Conservation (phyloP, 169 alveolate genomes). For the Plasmodium berghei region DNA sequence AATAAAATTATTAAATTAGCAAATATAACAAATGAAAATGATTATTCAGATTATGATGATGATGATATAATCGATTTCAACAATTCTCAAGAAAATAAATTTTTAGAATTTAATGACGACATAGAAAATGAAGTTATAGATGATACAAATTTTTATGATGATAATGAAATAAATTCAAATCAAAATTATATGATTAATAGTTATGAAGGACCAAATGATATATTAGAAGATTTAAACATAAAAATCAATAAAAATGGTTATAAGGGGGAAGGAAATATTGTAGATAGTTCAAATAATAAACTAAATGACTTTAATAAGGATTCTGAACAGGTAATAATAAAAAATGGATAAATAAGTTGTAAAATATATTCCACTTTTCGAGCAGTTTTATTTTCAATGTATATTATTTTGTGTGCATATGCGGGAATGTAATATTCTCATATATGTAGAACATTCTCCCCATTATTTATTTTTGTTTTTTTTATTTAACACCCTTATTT, state of each 20-base stretch:
- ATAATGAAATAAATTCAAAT: slow-evolving; percentile 27
- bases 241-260: slow-evolving; percentile 58
- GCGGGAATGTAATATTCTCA: not conserved
- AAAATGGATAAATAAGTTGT: not conserved
- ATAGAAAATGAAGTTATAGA: slow-evolving; percentile 14
- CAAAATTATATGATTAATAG: slow-evolving; percentile 1
- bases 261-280: not conserved
- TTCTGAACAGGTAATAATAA: slow-evolving; percentile 62
- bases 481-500: not conserved
- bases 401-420: slow-evolving; percentile 5
- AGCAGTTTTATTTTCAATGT: slow-evolving; percentile 23
- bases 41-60: slow-evolving; percentile 32
- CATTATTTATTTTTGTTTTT: slow-evolving; percentile 12
- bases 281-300: not conserved
- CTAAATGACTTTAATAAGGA: not conserved
- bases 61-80: slow-evolving; percentile 11
- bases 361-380: not conserved
- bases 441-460: too few species aligned
- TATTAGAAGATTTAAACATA: slow-evolving; percentile 47
- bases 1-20: slow-evolving; percentile 47
- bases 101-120: slow-evolving; percentile 75
- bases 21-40: slow-evolving; percentile 58
- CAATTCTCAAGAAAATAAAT: slow-evolving; percentile 26
- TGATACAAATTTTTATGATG: slow-evolving; percentile 11
- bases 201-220: slow-evolving; percentile 13